Evolutionary conservation across 441 rosid genomes (phyloP), one percentile per base, ranked within the genome.

Genomic region (Euphorbia celastroides): DNA sequence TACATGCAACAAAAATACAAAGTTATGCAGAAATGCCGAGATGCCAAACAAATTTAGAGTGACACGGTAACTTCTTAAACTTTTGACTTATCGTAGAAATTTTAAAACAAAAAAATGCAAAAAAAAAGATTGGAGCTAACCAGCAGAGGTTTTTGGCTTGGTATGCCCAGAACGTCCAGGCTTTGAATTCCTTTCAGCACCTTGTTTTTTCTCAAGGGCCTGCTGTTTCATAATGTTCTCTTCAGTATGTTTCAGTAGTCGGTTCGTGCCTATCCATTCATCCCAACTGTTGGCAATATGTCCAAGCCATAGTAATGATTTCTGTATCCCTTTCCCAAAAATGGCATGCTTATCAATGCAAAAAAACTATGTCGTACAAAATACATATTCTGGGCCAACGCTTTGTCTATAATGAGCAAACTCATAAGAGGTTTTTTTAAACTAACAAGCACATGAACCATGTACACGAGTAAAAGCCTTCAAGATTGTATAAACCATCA

Each of bases 261-360:
- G 86, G 46, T 88, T 97, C 16, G 80, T 71, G n/a, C 90, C 88
- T 73, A 94, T 93, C 99, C 99, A 92, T 76, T 94, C 99, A 61
- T 94, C 99, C 99, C 98, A 94, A 76, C 98, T 94, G 96, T 86
- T 80, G 81, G 81, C 86, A 87, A 86, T 57, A 79, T 81, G 81
- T 74, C 76, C 81, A 83, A 78, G 68, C 83, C 82, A 87, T 70
- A 75, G 73, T 74, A 70, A 78, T 79, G 80, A 78, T 82, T 82
- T 72, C 71, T 57, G 71, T 75, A 68, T 73, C 75, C 77, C 80
- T 76, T 79, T 74, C 63, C 57, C 28, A 26, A 57, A 73, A 75
- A 62, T 70, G 65, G 71, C 69, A 65, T 79, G 65, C 66, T 70
- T 70, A 76, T 78, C 71, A 79, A 79, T 52, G 57, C 71, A 79